Percentiles rank a stretch among this genome's conserved stretches.
phyloP scores from a whole-genome alignment of 768 basidiomycete genomes.

The Pulveroboletus ravenelii region DNA sequence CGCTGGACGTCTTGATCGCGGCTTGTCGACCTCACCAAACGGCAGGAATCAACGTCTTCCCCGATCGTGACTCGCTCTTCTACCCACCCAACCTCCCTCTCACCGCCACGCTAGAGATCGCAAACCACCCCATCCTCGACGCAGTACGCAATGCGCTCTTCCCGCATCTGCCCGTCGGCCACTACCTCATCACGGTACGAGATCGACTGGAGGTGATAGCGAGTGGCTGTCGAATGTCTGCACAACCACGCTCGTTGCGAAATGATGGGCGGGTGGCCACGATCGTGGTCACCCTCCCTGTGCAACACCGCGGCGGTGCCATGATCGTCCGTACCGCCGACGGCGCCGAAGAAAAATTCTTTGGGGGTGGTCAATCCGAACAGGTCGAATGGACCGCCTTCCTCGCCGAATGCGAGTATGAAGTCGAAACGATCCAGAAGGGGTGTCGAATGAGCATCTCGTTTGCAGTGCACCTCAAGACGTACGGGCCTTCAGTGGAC shows the following conservation, averaged over 20 bases:
- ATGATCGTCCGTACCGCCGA: slow-evolving; percentile 54
- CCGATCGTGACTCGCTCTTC: slow-evolving; percentile 61
- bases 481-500: slow-evolving; percentile 59
- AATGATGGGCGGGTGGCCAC: slow-evolving; percentile 72
- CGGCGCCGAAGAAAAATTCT: slow-evolving; percentile 57
- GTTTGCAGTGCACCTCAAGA: slow-evolving; percentile 66
- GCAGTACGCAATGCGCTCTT: slow-evolving; percentile 70
- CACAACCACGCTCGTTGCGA: slow-evolving; percentile 48
- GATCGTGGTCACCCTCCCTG: slow-evolving; percentile 67
- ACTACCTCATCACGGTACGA: slow-evolving; percentile 62
- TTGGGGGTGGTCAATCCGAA: slow-evolving; percentile 54
- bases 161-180: slow-evolving; percentile 60
- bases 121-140: slow-evolving; percentile 79
- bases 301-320: slow-evolving; percentile 66
- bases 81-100: slow-evolving; percentile 71
- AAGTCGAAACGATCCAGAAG: slow-evolving; percentile 64
- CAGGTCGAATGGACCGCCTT: slow-evolving; percentile 79
- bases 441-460: slow-evolving; percentile 68
- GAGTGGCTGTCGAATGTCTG: slow-evolving; percentile 53
- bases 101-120: slow-evolving; percentile 71
- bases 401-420: slow-evolving; percentile 68
- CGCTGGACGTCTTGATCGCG: slow-evolving; percentile 72
- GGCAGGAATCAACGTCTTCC: slow-evolving; percentile 46
- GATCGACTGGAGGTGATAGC: slow-evolving; percentile 69
- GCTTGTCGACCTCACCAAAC: slow-evolving; percentile 65